Percentiles rank a stretch among this genome's conserved stretches.
Conservation (phyloP, 2,329 filamentous ascomycete genomes). For the Alternaria conjuncta region DNA sequence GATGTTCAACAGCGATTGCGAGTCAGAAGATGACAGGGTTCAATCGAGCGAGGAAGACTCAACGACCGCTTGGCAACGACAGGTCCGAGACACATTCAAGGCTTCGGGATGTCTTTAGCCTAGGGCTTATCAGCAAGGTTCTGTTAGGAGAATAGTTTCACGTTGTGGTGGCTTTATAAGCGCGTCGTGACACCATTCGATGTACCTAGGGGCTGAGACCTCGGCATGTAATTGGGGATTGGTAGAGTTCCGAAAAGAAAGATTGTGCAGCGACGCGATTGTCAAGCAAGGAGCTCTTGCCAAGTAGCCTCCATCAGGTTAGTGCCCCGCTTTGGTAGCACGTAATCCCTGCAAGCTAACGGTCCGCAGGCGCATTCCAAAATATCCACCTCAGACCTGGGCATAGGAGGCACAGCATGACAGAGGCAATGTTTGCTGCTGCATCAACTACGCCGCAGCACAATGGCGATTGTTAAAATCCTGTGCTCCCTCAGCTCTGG, state of each 20-base stretch:
- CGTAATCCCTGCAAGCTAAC: not conserved
- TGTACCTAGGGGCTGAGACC: not conserved
- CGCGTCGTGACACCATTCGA: not conserved
- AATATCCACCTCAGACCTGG: not conserved
- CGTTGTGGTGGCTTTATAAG: not conserved
- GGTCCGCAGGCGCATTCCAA: not conserved
- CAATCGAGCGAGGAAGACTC: not conserved
- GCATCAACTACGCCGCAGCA: not conserved
- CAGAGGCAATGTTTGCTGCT: not conserved
- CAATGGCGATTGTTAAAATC: not conserved
- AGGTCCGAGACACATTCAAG: not conserved
- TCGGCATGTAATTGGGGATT: not conserved
- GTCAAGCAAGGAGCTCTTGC: not conserved
- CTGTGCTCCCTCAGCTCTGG: not conserved
- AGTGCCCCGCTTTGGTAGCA: not conserved
- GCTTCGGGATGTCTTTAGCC: slow-evolving; percentile 4
- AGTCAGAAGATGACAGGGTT: not conserved
- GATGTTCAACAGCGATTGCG: not conserved
- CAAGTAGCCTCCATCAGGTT: not conserved
- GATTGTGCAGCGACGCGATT: not conserved
- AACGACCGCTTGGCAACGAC: slow-evolving; percentile 1
- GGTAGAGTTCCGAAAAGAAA: not conserved
- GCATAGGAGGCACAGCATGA: not conserved
- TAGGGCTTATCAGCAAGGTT: not conserved
- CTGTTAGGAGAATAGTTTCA: not conserved